phyloP scores from a whole-genome alignment of 495 filamentous ascomycete genomes.

The Hyaloscypha hepaticicola region DNA sequence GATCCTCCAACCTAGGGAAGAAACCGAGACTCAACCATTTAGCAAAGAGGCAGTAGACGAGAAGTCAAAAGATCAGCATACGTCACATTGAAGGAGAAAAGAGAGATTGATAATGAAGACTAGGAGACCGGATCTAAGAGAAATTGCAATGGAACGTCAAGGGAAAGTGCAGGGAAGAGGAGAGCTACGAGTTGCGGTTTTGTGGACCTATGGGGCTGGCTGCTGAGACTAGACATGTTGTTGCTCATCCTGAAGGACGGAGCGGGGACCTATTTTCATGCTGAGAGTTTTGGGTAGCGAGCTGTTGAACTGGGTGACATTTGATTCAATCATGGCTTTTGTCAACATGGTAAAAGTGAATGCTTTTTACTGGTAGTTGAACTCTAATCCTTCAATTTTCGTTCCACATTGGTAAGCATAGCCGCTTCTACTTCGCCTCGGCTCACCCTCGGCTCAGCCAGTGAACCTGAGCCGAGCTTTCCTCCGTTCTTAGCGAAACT shows the following conservation, averaged over 20 bases:
- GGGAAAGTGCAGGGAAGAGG: constrained; percentile 54
- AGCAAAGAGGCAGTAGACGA: background rate
- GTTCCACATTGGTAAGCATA: no score
- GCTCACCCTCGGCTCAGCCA: no score
- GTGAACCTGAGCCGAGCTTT: no score
- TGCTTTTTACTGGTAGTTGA: no score
- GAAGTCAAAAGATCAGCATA: background rate
- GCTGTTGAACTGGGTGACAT: background rate
- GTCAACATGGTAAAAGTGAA: no score
- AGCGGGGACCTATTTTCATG: constrained; percentile 59
- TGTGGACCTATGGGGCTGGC: constrained; percentile 72
- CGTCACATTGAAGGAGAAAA: background rate
- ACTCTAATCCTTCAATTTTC: no score
- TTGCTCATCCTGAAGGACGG: constrained; percentile 78
- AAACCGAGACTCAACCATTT: background rate
- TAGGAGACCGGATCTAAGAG: background rate
- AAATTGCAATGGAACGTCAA: constrained; percentile 10
- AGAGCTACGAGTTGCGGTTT: constrained; percentile 76
- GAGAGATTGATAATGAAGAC: background rate
- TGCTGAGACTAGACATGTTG: constrained; percentile 60
- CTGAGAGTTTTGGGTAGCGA: constrained; percentile 34
- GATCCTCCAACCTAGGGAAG: no score
- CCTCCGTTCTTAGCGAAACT: no score
- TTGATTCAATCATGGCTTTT: no score
- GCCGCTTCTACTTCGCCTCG: no score